Conservation (phyloP, 148 eudicot genomes). For the Camellia lanceoleosa region DNA sequence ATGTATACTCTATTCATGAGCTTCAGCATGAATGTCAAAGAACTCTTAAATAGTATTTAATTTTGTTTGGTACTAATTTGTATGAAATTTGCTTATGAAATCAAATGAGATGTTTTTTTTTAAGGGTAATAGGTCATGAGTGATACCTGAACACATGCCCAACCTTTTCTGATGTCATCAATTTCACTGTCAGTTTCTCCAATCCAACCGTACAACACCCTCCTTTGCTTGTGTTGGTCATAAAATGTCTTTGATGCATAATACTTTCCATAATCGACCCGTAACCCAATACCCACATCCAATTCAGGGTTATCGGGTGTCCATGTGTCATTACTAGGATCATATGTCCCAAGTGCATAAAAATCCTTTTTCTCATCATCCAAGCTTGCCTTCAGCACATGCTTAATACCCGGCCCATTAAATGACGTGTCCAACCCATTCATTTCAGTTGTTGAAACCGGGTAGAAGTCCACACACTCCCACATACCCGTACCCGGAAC, state of each 20-base stretch:
- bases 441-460: conserved; percentile 44
- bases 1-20: background rate
- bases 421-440: conserved; percentile 74
- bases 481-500: conserved; percentile 94
- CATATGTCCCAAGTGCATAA: conserved; percentile 74
- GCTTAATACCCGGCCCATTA: conserved; percentile 64
- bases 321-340: conserved; percentile 52
- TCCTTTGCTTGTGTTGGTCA: conserved; percentile 61
- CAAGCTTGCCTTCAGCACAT: conserved; percentile 75
- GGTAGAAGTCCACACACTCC: conserved; percentile 95
- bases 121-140: background rate
- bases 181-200: conserved; percentile 69
- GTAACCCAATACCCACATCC: conserved; percentile 80
- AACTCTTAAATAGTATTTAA: no score
- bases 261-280: conserved; percentile 72
- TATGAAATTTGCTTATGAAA: no score
- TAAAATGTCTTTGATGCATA: conserved; percentile 92
- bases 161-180: conserved; percentile 65
- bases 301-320: conserved; percentile 66
- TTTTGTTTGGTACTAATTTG: no score
- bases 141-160: conserved; percentile 86
- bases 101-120: background rate
- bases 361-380: conserved; percentile 63
- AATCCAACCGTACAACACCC: conserved; percentile 89
- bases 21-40: no score